phyloP scores from a whole-genome alignment of 805 yeast species.

The Candida easanensis region DNA sequence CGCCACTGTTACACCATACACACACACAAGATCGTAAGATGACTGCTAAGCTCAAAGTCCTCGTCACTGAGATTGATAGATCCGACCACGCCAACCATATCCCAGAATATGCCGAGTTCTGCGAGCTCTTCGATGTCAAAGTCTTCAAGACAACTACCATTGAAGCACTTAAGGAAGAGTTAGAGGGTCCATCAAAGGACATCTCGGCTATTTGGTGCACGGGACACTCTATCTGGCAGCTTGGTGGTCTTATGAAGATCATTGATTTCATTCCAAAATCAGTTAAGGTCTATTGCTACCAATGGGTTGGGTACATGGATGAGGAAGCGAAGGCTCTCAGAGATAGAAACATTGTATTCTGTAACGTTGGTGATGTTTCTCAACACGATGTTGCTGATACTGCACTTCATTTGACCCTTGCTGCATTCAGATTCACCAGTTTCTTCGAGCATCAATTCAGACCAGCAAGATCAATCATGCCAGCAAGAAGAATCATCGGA shows the following conservation, averaged over 20 bases:
- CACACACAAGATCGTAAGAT: too few species aligned
- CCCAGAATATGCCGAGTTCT: constrained; percentile 45
- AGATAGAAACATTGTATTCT: constrained; percentile 49
- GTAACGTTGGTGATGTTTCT: constrained; percentile 55
- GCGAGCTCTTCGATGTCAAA: constrained; percentile 37
- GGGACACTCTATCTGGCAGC: constrained; percentile 45
- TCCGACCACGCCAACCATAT: constrained; percentile 48
- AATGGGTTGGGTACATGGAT: constrained; percentile 61
- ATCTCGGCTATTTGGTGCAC: constrained; percentile 55
- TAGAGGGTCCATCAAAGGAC: constrained; percentile 36
- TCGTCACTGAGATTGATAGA: constrained; percentile 31
- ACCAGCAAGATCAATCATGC: constrained; percentile 38
- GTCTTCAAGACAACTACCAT: constrained; percentile 38
- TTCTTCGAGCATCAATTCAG: constrained; percentile 45
- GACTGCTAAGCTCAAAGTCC: constrained; percentile 25
- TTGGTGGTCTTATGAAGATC: constrained; percentile 40
- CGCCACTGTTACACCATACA: too few species aligned
- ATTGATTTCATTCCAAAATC: constrained; percentile 44
- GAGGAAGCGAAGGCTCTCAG: constrained; percentile 45
- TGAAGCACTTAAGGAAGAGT: constrained; percentile 40
- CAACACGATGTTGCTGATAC: constrained; percentile 66
- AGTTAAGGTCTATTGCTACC: constrained; percentile 48
- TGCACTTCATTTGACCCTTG: constrained; percentile 56
- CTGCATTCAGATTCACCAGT: constrained; percentile 55
- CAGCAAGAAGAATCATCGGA: constrained; percentile 41